A percentile compares a stretch with the other conserved stretches of the same genome.
Evolutionary conservation across 2,329 filamentous ascomycete genomes (phyloP).

Genomic region (Trichothecium sympodiale): DNA sequence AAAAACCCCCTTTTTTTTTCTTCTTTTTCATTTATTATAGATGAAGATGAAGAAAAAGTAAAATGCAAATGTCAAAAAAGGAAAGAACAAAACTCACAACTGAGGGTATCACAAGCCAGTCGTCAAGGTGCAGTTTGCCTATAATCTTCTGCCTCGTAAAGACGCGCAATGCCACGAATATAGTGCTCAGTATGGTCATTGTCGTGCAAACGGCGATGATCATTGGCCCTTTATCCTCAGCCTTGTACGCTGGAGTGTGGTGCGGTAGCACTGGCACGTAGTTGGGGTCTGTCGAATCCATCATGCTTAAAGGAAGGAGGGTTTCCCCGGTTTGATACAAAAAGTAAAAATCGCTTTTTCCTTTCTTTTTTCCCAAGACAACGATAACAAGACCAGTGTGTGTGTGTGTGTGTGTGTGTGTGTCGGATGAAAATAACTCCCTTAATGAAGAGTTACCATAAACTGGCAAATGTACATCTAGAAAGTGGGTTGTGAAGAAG

Average conservation of each 20-base stretch:
- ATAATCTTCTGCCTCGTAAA: constrained; percentile 4
- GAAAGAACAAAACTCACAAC: not conserved
- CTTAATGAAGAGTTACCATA: too few relatives aligned
- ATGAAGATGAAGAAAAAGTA: not conserved
- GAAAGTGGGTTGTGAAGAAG: too few relatives aligned
- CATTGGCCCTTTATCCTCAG: constrained; percentile 10
- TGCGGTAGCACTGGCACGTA: constrained; percentile 2
- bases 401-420: too few relatives aligned
- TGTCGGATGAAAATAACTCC: too few relatives aligned
- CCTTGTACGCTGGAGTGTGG: constrained; percentile 10
- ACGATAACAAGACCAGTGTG: too few relatives aligned
- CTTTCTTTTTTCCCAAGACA: too few relatives aligned
- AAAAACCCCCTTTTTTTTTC: not conserved
- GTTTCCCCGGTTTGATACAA: too few relatives aligned
- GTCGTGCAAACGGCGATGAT: constrained; percentile 4
- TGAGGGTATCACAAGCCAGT: constrained; percentile 5
- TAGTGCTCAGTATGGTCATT: constrained; percentile 5
- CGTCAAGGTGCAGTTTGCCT: constrained; percentile 5
- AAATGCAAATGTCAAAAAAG: too few relatives aligned
- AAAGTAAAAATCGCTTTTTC: too few relatives aligned
- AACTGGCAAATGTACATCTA: too few relatives aligned
- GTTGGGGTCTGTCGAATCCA: too few relatives aligned
- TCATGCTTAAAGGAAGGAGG: too few relatives aligned
- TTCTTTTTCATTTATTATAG: not conserved
- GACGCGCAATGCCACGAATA: constrained; percentile 6